Conservation (phyloP, 179 eudicot species). For the Beta lomatogona region DNA sequence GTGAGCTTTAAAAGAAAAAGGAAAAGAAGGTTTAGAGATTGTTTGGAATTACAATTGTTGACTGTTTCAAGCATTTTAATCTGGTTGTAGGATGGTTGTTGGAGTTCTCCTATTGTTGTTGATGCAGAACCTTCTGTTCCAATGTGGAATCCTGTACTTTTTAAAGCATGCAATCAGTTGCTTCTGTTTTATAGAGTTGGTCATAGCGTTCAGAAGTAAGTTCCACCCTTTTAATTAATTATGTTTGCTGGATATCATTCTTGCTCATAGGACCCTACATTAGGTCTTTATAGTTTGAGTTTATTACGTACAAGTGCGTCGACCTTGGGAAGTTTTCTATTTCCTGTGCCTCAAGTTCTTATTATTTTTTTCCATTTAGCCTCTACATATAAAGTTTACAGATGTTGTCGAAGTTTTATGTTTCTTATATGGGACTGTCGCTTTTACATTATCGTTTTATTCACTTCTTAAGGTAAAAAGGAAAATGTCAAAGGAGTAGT, state of each 20-base stretch:
- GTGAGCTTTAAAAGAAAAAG: no score
- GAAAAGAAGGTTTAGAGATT: no score
- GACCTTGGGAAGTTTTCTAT: not conserved
- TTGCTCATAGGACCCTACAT: not conserved
- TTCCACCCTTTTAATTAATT: slow-evolving; percentile 13
- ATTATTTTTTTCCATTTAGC: no score
- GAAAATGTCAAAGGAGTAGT: no score
- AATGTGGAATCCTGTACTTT: slow-evolving; percentile 97
- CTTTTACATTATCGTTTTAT: no score
- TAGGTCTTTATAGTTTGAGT: not conserved
- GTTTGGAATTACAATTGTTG: not conserved
- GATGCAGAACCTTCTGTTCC: slow-evolving; percentile 72
- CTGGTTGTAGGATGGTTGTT: slow-evolving; percentile 65
- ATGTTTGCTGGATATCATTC: not conserved
- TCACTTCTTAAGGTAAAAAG: no score
- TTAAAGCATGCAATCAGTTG: slow-evolving; percentile 64
- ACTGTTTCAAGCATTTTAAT: not conserved
- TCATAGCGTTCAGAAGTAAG: slow-evolving; percentile 79
- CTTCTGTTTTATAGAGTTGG: slow-evolving; percentile 89
- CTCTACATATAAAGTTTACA: no score
- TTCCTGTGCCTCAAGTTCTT: not conserved
- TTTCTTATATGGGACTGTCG: no score
- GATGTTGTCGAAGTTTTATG: no score
- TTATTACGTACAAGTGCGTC: not conserved
- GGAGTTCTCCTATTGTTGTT: slow-evolving; percentile 69